Evolutionary conservation across 495 filamentous ascomycete species (phyloP).

Genomic region (Thozetella sp.): DNA sequence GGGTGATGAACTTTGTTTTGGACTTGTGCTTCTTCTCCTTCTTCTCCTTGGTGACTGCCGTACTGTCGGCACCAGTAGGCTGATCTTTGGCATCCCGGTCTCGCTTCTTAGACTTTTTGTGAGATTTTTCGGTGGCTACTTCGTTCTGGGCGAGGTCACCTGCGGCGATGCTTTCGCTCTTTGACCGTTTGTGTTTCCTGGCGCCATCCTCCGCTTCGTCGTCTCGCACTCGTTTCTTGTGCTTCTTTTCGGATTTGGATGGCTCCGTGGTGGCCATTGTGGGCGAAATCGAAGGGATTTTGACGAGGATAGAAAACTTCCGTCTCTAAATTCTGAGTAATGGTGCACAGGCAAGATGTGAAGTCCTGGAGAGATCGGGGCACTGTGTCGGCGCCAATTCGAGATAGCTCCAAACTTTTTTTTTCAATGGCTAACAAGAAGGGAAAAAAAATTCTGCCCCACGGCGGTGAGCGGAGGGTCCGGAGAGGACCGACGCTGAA

Average conservation of each 20-base stretch:
- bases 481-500: background rate
- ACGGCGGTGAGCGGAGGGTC: background rate
- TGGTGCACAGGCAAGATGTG: too few relatives aligned
- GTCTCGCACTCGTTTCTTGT: conserved; percentile 45
- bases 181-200: conserved; percentile 40
- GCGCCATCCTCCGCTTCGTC: conserved; percentile 34
- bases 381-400: too few relatives aligned
- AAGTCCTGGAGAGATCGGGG: too few relatives aligned
- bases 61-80: conserved; percentile 12
- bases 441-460: background rate
- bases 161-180: conserved; percentile 18
- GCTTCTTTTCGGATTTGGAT: conserved; percentile 28
- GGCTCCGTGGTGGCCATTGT: conserved; percentile 8
- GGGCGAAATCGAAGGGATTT: too few relatives aligned
- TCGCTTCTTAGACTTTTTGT: conserved; percentile 23
- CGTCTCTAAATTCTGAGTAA: too few relatives aligned
- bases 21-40: conserved; percentile 13
- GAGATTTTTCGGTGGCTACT: background rate
- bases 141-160: background rate
- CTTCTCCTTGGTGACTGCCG: conserved; percentile 13
- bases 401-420: background rate
- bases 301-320: too few relatives aligned
- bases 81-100: conserved; percentile 13
- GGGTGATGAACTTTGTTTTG: conserved; percentile 11
- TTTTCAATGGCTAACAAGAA: background rate